Evolutionary conservation across 306 rosid species (phyloP).

Genomic region (Spatholobus suberectus): DNA sequence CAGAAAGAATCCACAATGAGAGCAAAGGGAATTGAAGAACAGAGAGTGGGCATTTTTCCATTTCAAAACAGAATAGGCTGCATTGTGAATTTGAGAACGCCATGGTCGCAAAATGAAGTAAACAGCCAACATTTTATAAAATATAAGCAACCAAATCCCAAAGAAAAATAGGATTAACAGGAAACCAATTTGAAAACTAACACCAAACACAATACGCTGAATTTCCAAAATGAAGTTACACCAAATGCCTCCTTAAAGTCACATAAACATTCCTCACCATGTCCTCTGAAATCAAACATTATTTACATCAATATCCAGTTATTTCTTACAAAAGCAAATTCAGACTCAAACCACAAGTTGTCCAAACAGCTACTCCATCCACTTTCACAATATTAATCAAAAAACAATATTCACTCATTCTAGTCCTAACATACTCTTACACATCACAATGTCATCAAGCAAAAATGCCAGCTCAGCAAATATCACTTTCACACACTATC

Average conservation of each 20-base stretch:
- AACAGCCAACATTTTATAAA: not conserved
- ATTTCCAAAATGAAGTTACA: not conserved
- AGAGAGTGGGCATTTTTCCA: not conserved
- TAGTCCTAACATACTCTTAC: not conserved
- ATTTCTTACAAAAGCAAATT: not conserved
- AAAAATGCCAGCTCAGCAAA: not conserved
- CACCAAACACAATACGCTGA: not conserved
- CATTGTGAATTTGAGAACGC: not conserved
- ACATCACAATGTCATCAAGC: not conserved
- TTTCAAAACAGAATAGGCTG: not conserved
- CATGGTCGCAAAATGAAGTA: not conserved
- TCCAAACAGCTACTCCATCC: conserved; percentile 2
- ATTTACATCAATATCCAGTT: not conserved
- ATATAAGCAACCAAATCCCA: not conserved
- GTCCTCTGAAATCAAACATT: not conserved
- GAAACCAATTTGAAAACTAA: not conserved
- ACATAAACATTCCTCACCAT: not conserved
- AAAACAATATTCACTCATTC: conserved; percentile 6
- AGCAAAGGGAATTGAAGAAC: not conserved
- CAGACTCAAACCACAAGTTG: not conserved
- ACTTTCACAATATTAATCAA: not conserved
- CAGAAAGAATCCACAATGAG: not conserved
- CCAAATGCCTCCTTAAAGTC: not conserved
- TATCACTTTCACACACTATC: not conserved
- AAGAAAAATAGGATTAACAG: not conserved